These are phyloP conservation scores for Calocybe gambosa DNA, from an alignment of 1,284 basidiomycete species.

Conservation along the genomic window DNA sequence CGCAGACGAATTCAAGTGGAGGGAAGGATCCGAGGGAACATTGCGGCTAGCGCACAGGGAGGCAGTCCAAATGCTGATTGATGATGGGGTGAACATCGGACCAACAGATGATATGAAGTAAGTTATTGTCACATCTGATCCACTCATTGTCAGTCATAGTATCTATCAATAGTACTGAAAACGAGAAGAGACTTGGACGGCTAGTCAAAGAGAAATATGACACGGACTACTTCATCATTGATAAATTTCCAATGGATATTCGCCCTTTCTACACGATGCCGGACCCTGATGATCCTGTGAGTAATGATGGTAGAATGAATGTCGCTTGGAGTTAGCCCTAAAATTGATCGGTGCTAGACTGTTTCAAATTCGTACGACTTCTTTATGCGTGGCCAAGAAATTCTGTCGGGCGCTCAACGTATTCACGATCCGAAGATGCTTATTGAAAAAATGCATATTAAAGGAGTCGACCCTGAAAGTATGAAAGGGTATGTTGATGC, in stretches of 20 bases:
- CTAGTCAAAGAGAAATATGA: conserved; percentile 90
- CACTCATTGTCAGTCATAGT: neutral
- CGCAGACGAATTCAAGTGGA: conserved; percentile 85
- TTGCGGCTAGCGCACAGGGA: conserved; percentile 81
- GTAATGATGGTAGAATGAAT: conserved; percentile 19
- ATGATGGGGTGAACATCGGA: conserved; percentile 73
- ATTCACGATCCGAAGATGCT: conserved; percentile 88
- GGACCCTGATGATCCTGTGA: conserved; percentile 79
- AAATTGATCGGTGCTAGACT: conserved; percentile 37
- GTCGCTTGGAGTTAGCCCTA: neutral
- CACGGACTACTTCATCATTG: conserved; percentile 96
- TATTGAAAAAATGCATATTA: conserved; percentile 76
- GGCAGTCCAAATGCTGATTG: conserved; percentile 81
- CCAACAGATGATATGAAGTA: conserved; percentile 85
- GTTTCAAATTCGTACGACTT: conserved; percentile 99
- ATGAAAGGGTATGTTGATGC: conserved; percentile 93
- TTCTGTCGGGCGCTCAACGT: conserved; percentile 95
- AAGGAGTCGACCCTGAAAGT: conserved; percentile 77
- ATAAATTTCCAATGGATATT: conserved; percentile 91
- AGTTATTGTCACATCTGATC: conserved; percentile 18
- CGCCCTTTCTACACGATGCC: conserved; percentile 99
- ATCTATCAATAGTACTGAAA: conserved; percentile 61
- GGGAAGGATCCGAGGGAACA: conserved; percentile 76
- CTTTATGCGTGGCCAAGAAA: conserved; percentile 99
- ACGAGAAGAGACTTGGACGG: conserved; percentile 88